These are phyloP conservation scores for Sutorius eximius DNA, from an alignment of 1,284 basidiomycete genomes.

Conservation along the genomic window DNA sequence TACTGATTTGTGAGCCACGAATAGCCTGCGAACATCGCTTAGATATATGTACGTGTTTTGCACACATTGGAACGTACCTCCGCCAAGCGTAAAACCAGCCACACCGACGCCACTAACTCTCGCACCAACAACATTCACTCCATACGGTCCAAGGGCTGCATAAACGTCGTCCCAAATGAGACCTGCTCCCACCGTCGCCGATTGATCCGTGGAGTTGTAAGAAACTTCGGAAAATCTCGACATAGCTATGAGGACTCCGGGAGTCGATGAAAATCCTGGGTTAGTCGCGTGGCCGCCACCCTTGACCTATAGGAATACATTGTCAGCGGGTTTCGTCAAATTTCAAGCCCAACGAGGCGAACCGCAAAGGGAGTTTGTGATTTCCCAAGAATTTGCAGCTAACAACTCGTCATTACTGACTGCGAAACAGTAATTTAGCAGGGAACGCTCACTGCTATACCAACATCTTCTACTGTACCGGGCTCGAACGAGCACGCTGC, in stretches of 20 bases:
- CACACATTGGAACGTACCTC: slow-evolving; percentile 41
- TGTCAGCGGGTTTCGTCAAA: not conserved
- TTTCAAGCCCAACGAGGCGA: not conserved
- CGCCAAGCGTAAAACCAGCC: slow-evolving; percentile 35
- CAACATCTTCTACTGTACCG: not conserved
- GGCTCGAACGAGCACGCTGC: slow-evolving; percentile 8
- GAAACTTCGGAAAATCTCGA: slow-evolving; percentile 5
- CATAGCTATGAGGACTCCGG: slow-evolving; percentile 20
- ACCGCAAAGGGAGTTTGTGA: slow-evolving; percentile 7
- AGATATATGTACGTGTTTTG: not conserved
- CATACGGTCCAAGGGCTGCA: slow-evolving; percentile 44
- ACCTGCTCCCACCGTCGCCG: slow-evolving; percentile 49
- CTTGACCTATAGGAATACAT: not conserved
- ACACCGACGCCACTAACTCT: slow-evolving; percentile 45
- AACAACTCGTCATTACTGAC: not conserved
- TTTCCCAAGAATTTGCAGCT: slow-evolving; percentile 3
- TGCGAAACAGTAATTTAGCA: not conserved
- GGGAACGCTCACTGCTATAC: not conserved
- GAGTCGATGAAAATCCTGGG: slow-evolving; percentile 33
- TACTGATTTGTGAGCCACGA: slow-evolving; percentile 34
- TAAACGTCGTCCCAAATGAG: slow-evolving; percentile 44
- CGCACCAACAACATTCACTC: slow-evolving; percentile 43
- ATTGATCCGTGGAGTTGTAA: slow-evolving; percentile 33
- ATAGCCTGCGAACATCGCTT: slow-evolving; percentile 6
- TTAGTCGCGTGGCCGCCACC: slow-evolving; percentile 45